Conservation (phyloP, 2,329 filamentous ascomycete species). For the Trichophyton verrucosum region DNA sequence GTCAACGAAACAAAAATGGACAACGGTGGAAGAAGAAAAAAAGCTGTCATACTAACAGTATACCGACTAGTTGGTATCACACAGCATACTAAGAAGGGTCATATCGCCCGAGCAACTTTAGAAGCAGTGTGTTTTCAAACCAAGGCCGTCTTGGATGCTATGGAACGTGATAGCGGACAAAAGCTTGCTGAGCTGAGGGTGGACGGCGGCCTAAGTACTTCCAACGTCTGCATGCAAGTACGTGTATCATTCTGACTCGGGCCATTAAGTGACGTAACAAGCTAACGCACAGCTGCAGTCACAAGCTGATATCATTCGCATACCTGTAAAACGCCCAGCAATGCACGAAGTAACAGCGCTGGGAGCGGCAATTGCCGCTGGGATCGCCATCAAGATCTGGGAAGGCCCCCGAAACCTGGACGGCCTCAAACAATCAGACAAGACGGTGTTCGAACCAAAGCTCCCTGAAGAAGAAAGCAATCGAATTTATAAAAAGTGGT, state of each 20-base stretch:
- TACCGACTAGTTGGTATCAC: slow-evolving; percentile 56
- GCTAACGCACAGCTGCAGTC: slow-evolving; percentile 38
- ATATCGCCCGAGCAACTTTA: slow-evolving; percentile 78
- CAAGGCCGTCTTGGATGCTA: slow-evolving; percentile 79
- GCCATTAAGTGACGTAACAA: slow-evolving; percentile 2
- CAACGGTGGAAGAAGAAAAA: neutral
- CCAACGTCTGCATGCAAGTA: slow-evolving; percentile 74
- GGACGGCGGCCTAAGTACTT: slow-evolving; percentile 82
- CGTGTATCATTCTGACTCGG: slow-evolving; percentile 15
- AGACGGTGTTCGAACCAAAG: slow-evolving; percentile 57
- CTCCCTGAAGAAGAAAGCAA: slow-evolving; percentile 47
- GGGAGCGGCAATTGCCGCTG: slow-evolving; percentile 78
- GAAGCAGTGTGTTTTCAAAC: slow-evolving; percentile 90
- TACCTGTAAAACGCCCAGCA: slow-evolving; percentile 67
- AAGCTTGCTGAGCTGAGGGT: slow-evolving; percentile 64
- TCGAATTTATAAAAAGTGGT: slow-evolving; percentile 58
- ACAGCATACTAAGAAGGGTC: slow-evolving; percentile 69
- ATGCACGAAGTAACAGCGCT: slow-evolving; percentile 89
- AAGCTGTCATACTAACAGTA: neutral
- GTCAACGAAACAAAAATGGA: too few species aligned
- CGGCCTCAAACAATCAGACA: slow-evolving; percentile 55
- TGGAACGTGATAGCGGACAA: slow-evolving; percentile 74
- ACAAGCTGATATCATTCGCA: slow-evolving; percentile 74
- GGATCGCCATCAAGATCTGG: slow-evolving; percentile 73
- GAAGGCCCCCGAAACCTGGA: slow-evolving; percentile 59